A percentile compares a stretch with the other conserved stretches of the same genome.
These are phyloP conservation scores for Herpetospermum pedunculosum DNA, from an alignment of 306 rosid genomes.

Conservation along the genomic window DNA sequence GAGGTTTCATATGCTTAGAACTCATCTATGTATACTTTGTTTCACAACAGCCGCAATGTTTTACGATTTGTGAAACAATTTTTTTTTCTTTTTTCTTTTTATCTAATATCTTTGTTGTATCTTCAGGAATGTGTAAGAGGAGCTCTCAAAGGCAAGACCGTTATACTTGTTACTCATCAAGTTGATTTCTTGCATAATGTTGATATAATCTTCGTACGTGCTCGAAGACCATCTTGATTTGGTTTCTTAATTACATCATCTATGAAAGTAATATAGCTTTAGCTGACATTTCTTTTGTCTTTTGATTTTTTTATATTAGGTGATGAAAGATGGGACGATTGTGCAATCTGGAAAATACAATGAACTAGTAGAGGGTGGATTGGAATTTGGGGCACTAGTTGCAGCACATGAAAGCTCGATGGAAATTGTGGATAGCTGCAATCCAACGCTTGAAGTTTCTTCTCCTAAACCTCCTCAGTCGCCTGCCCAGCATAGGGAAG, in stretches of 20 bases:
- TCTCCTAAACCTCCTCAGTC: conserved; percentile 27
- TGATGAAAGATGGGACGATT: conserved; percentile 76
- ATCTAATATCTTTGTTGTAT: background rate
- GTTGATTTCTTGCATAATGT: conserved; percentile 92
- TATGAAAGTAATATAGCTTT: background rate
- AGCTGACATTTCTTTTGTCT: background rate
- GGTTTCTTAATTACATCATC: background rate
- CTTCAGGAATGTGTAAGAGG: conserved; percentile 86
- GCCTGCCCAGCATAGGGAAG: conserved; percentile 23
- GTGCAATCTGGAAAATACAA: conserved; percentile 77
- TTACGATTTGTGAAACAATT: background rate
- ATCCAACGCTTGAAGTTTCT: conserved; percentile 21
- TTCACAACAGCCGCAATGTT: background rate
- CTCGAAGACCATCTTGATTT: background rate
- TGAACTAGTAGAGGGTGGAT: conserved; percentile 42
- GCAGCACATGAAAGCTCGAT: conserved; percentile 84
- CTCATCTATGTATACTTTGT: background rate
- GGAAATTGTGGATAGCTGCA: conserved; percentile 74
- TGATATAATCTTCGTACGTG: conserved; percentile 55
- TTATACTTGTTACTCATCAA: conserved; percentile 88
- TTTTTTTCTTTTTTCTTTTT: background rate
- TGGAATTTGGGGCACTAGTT: conserved; percentile 65
- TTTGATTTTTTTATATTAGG: conserved; percentile 21
- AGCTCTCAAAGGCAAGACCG: conserved; percentile 60
- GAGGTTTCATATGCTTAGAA: background rate